phyloP scores from a whole-genome alignment of 495 filamentous ascomycete species.

The Penicillium cosmopolitanum region DNA sequence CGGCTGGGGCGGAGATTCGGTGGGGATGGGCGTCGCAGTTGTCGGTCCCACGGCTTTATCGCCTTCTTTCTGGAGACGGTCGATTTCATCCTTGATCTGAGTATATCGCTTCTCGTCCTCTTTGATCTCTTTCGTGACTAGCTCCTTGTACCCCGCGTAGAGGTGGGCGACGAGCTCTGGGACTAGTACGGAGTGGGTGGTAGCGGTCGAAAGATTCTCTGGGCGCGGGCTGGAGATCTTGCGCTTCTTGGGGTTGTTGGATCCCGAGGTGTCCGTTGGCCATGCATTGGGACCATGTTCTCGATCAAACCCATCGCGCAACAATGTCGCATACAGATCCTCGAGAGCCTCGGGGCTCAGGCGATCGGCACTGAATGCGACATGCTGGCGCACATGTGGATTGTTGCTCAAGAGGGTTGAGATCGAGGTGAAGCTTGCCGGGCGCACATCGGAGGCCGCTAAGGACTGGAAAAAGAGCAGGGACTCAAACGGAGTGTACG shows the following conservation, averaged over 20 bases:
- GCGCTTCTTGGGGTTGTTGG: conserved; percentile 66
- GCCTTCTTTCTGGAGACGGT: conserved; percentile 64
- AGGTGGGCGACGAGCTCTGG: conserved; percentile 70
- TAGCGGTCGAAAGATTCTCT: conserved; percentile 58
- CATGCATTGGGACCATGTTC: conserved; percentile 32
- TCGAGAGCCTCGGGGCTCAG: conserved; percentile 78
- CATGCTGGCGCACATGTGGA: conserved; percentile 65
- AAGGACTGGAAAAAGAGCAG: conserved; percentile 89
- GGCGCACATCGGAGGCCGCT: conserved; percentile 63
- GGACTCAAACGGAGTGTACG: conserved; percentile 85
- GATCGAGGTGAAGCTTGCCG: conserved; percentile 69
- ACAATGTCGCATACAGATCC: conserved; percentile 71
- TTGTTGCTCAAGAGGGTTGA: conserved; percentile 75
- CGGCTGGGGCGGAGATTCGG: conserved; percentile 32
- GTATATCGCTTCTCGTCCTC: conserved; percentile 73
- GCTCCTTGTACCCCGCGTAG: conserved; percentile 72
- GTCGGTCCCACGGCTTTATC: conserved; percentile 40
- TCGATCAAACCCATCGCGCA: conserved; percentile 70
- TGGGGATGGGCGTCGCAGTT: conserved; percentile 16
- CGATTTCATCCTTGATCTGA: conserved; percentile 65
- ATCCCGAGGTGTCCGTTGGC: conserved; percentile 29
- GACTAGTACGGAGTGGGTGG: conserved; percentile 66
- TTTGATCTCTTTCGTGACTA: conserved; percentile 68
- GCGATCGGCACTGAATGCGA: conserved; percentile 70
- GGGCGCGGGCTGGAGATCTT: conserved; percentile 69